phyloP scores from a whole-genome alignment of 441 rosid species.

The Populus hybrid region DNA sequence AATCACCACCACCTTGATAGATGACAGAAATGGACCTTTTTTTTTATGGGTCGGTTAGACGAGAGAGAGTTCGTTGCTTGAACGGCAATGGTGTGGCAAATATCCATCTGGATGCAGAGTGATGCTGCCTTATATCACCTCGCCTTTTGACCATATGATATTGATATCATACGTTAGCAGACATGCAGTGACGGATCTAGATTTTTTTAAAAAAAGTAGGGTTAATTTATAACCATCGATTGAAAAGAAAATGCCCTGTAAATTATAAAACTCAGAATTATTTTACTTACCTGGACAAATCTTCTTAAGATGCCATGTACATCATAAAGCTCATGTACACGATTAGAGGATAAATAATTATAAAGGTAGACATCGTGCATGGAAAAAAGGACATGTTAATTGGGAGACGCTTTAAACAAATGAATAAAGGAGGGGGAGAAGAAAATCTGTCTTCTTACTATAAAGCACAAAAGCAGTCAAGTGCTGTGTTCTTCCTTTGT shows the following conservation, averaged over 20 bases:
- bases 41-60: background rate
- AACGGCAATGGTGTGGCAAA: background rate
- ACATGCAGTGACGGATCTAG: too few relatives aligned
- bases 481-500: background rate
- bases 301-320: background rate
- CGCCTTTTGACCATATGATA: background rate
- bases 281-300: too few relatives aligned
- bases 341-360: too few relatives aligned
- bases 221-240: too few relatives aligned
- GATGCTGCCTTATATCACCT: too few relatives aligned
- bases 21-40: background rate
- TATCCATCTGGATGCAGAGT: background rate
- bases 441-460: slow-evolving; percentile 1
- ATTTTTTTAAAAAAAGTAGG: too few relatives aligned
- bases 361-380: background rate
- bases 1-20: background rate
- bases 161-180: background rate
- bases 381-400: background rate
- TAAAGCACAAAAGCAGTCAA: slow-evolving; percentile 22
- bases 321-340: background rate
- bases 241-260: too few relatives aligned
- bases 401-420: background rate
- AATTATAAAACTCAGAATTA: too few relatives aligned
- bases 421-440: background rate
- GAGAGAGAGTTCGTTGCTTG: background rate